phyloP scores from a whole-genome alignment of 108 stramenopile species.

The Aurantiochytrium sp. region DNA sequence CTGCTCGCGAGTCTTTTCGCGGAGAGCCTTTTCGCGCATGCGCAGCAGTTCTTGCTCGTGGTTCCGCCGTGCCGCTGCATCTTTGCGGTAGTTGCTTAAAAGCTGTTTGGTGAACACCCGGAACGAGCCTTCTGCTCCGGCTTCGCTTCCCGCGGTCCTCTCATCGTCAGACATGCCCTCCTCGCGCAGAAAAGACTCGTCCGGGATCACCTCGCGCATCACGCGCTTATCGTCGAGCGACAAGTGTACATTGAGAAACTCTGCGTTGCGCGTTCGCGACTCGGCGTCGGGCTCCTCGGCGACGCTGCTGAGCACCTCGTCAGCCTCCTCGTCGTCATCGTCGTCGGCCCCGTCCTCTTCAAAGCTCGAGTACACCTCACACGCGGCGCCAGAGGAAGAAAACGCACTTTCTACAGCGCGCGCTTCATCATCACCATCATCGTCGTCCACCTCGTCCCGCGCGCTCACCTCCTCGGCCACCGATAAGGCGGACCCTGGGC shows the following conservation, averaged over 20 bases:
- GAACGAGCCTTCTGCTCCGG: neutral
- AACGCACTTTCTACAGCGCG: neutral
- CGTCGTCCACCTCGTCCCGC: neutral
- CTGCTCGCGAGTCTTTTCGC: conserved; percentile 9
- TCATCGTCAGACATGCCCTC: neutral
- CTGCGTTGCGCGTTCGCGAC: neutral
- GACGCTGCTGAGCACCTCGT: neutral
- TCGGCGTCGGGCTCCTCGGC: neutral
- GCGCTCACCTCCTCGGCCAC: too few relatives aligned
- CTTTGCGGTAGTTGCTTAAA: neutral
- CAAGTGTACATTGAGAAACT: neutral
- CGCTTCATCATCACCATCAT: neutral
- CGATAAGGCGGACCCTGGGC: too few relatives aligned
- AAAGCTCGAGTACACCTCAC: conserved; percentile 18
- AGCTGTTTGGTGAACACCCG: neutral
- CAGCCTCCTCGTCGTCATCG: neutral
- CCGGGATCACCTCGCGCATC: conserved; percentile 13
- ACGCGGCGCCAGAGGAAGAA: neutral
- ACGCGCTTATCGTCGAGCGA: neutral
- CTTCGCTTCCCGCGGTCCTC: neutral
- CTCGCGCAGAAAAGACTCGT: neutral
- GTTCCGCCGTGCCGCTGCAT: neutral
- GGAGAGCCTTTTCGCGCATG: conserved; percentile 17
- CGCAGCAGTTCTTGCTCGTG: conserved; percentile 16
- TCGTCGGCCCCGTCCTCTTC: neutral